Conservation (phyloP, 2,329 filamentous ascomycete genomes). For the Colletotrichum sansevieriae region DNA sequence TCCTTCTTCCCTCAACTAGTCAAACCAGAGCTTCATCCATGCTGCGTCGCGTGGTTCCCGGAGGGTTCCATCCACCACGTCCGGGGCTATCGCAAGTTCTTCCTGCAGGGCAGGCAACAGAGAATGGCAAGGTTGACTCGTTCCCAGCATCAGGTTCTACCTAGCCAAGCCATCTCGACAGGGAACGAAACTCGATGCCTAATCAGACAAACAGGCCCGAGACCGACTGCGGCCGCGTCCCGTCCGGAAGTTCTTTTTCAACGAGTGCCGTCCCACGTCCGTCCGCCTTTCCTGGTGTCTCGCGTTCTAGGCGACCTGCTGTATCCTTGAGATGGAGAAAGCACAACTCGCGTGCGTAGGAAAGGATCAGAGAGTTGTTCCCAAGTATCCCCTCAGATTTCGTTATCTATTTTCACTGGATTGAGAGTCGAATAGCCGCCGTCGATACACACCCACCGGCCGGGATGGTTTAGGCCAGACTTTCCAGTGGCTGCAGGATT, state of each 20-base stretch:
- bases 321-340: no score
- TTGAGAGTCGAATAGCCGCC: no score
- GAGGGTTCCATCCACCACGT: not conserved
- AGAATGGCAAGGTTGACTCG: slow-evolving; percentile 1
- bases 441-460: no score
- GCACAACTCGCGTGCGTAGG: no score
- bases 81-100: not conserved
- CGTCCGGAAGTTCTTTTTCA: no score
- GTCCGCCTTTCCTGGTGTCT: no score
- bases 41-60: slow-evolving; percentile 2
- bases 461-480: no score
- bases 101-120: not conserved
- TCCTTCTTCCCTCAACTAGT: slow-evolving; percentile 3
- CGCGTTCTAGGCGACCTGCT: no score
- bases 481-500: no score
- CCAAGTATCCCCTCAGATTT: no score
- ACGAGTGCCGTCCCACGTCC: no score
- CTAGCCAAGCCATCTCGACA: not conserved
- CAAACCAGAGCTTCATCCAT: slow-evolving; percentile 2
- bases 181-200: slow-evolving; percentile 9
- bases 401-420: not conserved
- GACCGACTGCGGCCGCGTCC: not conserved
- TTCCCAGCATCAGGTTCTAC: not conserved
- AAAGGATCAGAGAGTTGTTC: no score
- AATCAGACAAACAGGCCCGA: not conserved